Evolutionary conservation across 2,329 filamentous ascomycete genomes (phyloP).

Genomic region (Talaromyces islandicus): DNA sequence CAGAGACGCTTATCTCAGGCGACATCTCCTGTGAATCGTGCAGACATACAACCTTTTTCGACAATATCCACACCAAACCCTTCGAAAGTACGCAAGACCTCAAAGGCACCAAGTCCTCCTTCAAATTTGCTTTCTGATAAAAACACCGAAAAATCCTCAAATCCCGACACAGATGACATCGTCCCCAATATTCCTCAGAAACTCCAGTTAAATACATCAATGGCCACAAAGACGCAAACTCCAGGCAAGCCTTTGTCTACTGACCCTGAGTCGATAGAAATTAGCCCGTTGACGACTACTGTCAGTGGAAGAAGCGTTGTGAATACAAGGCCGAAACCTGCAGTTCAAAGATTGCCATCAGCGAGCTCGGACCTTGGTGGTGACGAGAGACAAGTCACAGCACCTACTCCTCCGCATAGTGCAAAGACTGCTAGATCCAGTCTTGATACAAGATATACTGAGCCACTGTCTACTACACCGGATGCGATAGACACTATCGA

Average conservation of each 20-base stretch:
- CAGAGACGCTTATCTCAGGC: background rate
- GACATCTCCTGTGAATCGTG: background rate
- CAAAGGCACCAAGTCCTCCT: background rate
- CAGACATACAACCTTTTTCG: background rate
- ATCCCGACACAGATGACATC: background rate
- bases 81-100: background rate
- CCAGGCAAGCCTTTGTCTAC: background rate
- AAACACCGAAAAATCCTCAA: background rate
- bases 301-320: background rate
- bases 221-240: background rate
- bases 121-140: background rate
- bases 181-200: background rate
- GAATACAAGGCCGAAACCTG: background rate
- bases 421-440: background rate
- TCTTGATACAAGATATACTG: background rate
- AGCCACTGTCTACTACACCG: background rate
- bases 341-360: background rate
- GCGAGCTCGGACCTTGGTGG: background rate
- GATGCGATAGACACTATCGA: background rate
- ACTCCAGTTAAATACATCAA: background rate
- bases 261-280: background rate
- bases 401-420: background rate
- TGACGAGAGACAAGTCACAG: background rate
- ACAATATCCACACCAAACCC: background rate
- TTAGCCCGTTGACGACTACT: background rate